A percentile compares a stretch with the other conserved stretches of the same genome.
Conservation (phyloP, 331 rosid genomes). For the Spiraea crenata region DNA sequence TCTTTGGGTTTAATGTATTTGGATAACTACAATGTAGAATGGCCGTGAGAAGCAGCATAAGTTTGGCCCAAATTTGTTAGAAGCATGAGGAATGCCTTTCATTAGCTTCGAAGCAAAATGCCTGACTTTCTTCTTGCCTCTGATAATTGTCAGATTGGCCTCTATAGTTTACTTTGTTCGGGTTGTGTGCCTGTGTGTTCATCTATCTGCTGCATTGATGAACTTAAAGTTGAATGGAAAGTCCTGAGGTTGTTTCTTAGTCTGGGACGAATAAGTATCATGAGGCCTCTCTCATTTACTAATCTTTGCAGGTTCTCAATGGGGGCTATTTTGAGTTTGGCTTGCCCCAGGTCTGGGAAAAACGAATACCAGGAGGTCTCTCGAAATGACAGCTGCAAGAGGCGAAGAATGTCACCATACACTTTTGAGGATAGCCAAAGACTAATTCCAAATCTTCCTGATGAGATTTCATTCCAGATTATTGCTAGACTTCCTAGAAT, state of each 20-base stretch:
- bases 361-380: constrained; percentile 37
- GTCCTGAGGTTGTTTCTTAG: not conserved
- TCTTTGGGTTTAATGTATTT: not conserved
- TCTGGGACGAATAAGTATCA: not conserved
- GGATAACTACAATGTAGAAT: not conserved
- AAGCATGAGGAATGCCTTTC: not conserved
- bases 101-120: not conserved
- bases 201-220: constrained; percentile 16
- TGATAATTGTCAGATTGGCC: not conserved
- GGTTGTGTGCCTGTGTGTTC: not conserved
- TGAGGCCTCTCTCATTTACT: not conserved
- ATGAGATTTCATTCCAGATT: constrained; percentile 86
- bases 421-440: constrained; percentile 59
- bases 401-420: constrained; percentile 58
- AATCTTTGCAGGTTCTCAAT: constrained; percentile 34
- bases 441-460: constrained; percentile 80
- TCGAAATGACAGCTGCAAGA: constrained; percentile 55
- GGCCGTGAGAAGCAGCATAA: not conserved
- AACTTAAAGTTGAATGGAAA: constrained; percentile 2
- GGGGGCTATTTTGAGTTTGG: constrained; percentile 73
- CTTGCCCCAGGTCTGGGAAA: constrained; percentile 29
- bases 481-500: constrained; percentile 84
- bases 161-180: not conserved
- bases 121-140: constrained; percentile 8
- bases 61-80: not conserved